phyloP scores from a whole-genome alignment of 306 rosid genomes.

The Malus fusca region DNA sequence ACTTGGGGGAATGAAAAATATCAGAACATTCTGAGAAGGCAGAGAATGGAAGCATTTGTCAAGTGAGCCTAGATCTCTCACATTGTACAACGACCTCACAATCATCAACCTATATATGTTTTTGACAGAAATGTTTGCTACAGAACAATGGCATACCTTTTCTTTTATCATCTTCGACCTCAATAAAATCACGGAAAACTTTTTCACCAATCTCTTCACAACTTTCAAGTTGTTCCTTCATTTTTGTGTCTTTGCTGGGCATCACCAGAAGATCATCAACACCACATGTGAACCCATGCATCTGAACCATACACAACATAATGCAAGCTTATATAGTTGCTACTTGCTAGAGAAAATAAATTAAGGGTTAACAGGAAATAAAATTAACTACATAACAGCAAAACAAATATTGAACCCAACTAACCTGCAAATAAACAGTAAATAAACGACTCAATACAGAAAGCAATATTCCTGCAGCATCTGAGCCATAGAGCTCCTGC shows the following conservation, averaged over 20 bases:
- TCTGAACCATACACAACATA: conserved; percentile 35
- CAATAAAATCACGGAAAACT: conserved; percentile 60
- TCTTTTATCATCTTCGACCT: conserved; percentile 37
- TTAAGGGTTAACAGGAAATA: background rate
- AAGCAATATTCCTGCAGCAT: conserved; percentile 72
- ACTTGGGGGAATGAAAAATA: too few species aligned
- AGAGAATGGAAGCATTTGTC: too few species aligned
- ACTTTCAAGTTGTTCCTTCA: conserved; percentile 57
- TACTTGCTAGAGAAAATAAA: background rate
- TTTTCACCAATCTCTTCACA: conserved; percentile 80
- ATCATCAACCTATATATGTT: background rate
- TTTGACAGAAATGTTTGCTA: background rate
- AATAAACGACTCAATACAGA: conserved; percentile 82
- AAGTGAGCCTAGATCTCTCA: too few species aligned
- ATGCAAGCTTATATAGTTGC: background rate
- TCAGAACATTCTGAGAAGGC: too few species aligned
- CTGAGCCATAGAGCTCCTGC: conserved; percentile 83
- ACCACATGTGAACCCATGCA: conserved; percentile 92
- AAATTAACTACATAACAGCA: background rate
- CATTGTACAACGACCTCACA: background rate
- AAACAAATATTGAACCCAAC: conserved; percentile 8
- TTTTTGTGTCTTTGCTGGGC: conserved; percentile 53
- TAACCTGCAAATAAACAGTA: conserved; percentile 76
- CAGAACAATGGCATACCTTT: conserved; percentile 43
- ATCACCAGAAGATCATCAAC: conserved; percentile 77